Percentiles rank a stretch among this genome's conserved stretches.
Evolutionary conservation across 2,329 filamentous ascomycete genomes (phyloP).

Genomic region (Penicillium sp.): DNA sequence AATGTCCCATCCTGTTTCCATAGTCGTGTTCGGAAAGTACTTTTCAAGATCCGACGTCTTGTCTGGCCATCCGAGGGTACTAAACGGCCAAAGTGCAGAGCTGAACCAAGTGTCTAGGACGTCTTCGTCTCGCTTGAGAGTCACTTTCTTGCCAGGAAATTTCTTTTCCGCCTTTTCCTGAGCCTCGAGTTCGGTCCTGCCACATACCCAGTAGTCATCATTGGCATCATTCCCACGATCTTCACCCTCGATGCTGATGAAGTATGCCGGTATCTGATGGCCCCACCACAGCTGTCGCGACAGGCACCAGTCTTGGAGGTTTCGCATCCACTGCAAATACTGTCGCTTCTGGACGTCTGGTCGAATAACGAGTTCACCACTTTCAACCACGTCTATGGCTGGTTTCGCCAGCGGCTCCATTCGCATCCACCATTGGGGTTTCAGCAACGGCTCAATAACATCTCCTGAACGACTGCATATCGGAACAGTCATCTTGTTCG

Average conservation of each 20-base stretch:
- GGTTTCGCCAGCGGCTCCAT: constrained; percentile 76
- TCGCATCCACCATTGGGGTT: constrained; percentile 95
- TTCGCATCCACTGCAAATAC: no score
- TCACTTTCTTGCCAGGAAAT: no score
- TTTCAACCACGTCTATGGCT: constrained; percentile 71
- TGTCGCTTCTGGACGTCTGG: no score
- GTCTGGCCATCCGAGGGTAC: constrained; percentile 86
- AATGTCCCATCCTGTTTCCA: constrained; percentile 93
- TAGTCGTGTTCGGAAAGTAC: constrained; percentile 75
- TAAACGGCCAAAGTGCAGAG: constrained; percentile 87
- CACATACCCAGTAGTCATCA: no score
- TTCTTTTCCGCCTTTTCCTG: no score
- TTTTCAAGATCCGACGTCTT: constrained; percentile 70
- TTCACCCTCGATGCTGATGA: no score
- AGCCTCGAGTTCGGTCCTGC: no score
- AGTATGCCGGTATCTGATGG: no score
- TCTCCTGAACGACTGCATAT: constrained; percentile 82
- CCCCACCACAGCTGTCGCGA: no score
- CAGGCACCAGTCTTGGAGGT: no score
- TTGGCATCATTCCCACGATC: no score
- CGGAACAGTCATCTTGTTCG: constrained; percentile 89
- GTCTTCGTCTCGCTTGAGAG: constrained; percentile 76
- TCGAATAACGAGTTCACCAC: constrained; percentile 36
- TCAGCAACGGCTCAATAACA: constrained; percentile 85
- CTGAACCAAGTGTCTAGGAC: constrained; percentile 97